These are phyloP conservation scores for Hypoxylon fuscum DNA, from an alignment of 495 filamentous ascomycete species.

Conservation along the genomic window DNA sequence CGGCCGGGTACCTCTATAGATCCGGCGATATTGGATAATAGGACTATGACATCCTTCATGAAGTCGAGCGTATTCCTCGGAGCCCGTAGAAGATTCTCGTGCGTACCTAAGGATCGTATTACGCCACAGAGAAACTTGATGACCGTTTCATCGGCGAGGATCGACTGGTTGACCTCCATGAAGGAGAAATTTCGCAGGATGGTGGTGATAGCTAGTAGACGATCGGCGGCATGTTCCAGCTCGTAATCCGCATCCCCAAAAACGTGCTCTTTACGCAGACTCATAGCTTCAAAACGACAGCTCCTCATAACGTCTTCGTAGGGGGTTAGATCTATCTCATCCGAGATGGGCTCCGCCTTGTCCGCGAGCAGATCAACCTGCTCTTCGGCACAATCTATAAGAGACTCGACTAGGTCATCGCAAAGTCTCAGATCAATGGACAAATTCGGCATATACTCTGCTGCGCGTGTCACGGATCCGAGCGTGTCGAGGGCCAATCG, in stretches of 20 bases:
- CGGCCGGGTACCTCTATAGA: slow-evolving; percentile 82
- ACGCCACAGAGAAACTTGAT: slow-evolving; percentile 81
- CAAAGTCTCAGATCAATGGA: slow-evolving; percentile 70
- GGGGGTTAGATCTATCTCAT: slow-evolving; percentile 77
- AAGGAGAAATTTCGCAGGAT: slow-evolving; percentile 95
- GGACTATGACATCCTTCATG: slow-evolving; percentile 93
- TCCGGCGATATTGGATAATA: slow-evolving; percentile 86
- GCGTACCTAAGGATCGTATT: slow-evolving; percentile 87
- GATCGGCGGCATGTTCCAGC: slow-evolving; percentile 85
- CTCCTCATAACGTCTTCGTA: slow-evolving; percentile 90
- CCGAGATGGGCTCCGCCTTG: slow-evolving; percentile 82
- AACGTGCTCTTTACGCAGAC: slow-evolving; percentile 71
- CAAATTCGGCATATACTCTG: slow-evolving; percentile 60
- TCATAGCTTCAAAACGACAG: slow-evolving; percentile 73
- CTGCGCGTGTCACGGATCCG: slow-evolving; percentile 72
- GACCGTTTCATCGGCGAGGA: slow-evolving; percentile 76
- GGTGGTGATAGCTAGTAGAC: slow-evolving; percentile 88
- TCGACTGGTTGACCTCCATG: slow-evolving; percentile 73
- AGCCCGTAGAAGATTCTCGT: slow-evolving; percentile 83
- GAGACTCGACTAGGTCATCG: slow-evolving; percentile 85
- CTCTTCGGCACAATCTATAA: slow-evolving; percentile 91
- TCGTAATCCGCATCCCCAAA: slow-evolving; percentile 84
- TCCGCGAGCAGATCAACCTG: slow-evolving; percentile 82
- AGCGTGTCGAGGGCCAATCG: slow-evolving; percentile 88
- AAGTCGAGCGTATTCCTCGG: slow-evolving; percentile 88